Base-by-base conservation (phyloP, 2,329 filamentous ascomycete genomes). In the Meredithiella fracta region DNA sequence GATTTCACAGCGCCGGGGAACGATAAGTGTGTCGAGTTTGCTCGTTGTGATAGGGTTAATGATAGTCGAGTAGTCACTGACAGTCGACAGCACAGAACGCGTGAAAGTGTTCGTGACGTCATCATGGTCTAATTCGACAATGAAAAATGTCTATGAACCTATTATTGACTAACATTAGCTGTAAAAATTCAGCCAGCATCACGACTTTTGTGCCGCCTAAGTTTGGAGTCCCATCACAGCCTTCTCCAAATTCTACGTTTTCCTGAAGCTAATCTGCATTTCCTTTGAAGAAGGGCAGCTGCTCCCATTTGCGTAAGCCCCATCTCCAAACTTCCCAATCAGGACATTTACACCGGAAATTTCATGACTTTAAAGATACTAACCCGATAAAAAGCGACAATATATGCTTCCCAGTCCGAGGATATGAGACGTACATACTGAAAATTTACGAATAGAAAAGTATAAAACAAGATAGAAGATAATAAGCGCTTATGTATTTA, bases 1-100 rank as follows among this genome's bases (percentile, higher is more conserved):
- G 88, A 95, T 67, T 96, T 91, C 53, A 97, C 75, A 0, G 92
- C 92, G n/a, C 92, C 92, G 0, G 92, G 92, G 62, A 98, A 98
- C n/a, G 76, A 77, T 20, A 81, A 75, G 61, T 73, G 73, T 52
- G 72, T 70, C 1, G 77, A 73, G 58, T 79, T 73, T 8, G 74
- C 77, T 11, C 72, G 71, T 62, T 80, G 78, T 3, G 77, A 78
- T 57, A 80, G 67, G 59, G 44, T 22, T 7, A 5, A n/a, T 6
- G 38, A 7, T 15, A 42, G 38, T n/a, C 38, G 5, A 5, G 38
- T 42, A 4, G 38, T 5, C n/a, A 15, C 4, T 7, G 38, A 15
- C 4, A 20, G 38, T 42, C 15, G 5, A 11, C 29, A 34, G 29
- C 29, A 11, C 5, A 2, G 40, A 8, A 20, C 15, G 15, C 40